Conservation (phyloP, 1,139 yeast genomes). For the Zygoascus hellenicus region DNA sequence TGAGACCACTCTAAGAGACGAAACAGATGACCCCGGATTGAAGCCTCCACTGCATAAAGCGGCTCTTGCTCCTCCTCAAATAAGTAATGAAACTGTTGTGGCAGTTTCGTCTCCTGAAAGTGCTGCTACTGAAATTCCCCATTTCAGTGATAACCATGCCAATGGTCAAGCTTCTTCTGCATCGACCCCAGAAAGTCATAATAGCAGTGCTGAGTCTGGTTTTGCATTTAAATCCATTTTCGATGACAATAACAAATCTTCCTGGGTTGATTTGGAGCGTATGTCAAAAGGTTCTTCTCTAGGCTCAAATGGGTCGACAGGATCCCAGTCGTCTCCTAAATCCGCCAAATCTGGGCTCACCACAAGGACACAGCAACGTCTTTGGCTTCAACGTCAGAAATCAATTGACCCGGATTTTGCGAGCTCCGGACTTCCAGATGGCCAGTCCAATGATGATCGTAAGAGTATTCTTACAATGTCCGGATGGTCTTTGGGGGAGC, state of each 20-base stretch:
- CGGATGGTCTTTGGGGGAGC: conserved; percentile 10
- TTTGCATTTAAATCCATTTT: neutral
- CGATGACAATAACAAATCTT: conserved; percentile 11
- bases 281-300: conserved; percentile 8
- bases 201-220: neutral
- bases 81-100: conserved; percentile 25
- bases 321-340: neutral
- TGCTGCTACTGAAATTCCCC: conserved; percentile 4
- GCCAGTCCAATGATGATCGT: neutral
- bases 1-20: neutral
- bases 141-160: neutral
- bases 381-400: conserved; percentile 79
- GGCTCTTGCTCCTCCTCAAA: conserved; percentile 25
- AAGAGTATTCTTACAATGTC: conserved; percentile 1
- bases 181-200: neutral
- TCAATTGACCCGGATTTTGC: conserved; percentile 1
- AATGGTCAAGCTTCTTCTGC: neutral
- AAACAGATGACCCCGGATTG: neutral
- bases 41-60: conserved; percentile 17
- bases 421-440: neutral
- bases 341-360: conserved; percentile 20
- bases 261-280: conserved; percentile 20
- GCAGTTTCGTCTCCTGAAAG: conserved; percentile 18
- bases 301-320: conserved; percentile 2
- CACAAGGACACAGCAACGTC: conserved; percentile 73